Conservation (phyloP, 2,329 filamentous ascomycete species). For the Pestalotiopsis sp. region DNA sequence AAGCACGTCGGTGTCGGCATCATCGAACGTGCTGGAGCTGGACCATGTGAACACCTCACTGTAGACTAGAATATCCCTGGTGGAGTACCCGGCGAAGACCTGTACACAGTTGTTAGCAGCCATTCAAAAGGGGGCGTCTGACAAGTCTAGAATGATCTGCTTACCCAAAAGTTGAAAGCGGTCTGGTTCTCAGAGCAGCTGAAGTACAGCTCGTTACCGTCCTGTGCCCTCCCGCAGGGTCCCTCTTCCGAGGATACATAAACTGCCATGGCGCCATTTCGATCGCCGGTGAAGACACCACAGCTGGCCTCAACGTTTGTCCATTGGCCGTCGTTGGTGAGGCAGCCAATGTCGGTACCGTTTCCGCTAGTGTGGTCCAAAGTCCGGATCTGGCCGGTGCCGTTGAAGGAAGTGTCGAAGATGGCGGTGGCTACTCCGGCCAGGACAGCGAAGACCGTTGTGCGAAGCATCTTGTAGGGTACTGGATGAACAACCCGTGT, state of each 20-base stretch:
- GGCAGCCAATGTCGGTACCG: slow-evolving; percentile 4
- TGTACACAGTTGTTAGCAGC: neutral
- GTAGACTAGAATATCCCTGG: slow-evolving; percentile 7
- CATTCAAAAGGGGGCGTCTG: neutral
- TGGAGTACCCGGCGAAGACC: neutral
- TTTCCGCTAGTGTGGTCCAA: neutral
- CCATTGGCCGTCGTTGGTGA: slow-evolving; percentile 3
- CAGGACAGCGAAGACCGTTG: neutral
- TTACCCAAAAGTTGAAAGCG: slow-evolving; percentile 7
- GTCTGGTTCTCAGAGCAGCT: neutral
- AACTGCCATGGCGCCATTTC: neutral
- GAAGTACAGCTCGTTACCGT: neutral
- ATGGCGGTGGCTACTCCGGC: neutral
- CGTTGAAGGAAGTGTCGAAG: neutral
- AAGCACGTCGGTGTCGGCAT: neutral
- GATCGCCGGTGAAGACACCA: neutral
- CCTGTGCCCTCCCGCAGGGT: neutral
- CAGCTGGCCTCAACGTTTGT: neutral
- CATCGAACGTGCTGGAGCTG: neutral
- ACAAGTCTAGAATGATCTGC: neutral
- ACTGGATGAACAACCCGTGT: neutral
- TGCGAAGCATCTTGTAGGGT: slow-evolving; percentile 4
- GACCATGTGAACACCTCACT: slow-evolving; percentile 7
- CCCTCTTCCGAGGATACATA: neutral
- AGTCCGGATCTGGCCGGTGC: slow-evolving; percentile 7